Evolutionary conservation across 257 asterid species (phyloP).

Genomic region (Nicotiana paniculata): DNA sequence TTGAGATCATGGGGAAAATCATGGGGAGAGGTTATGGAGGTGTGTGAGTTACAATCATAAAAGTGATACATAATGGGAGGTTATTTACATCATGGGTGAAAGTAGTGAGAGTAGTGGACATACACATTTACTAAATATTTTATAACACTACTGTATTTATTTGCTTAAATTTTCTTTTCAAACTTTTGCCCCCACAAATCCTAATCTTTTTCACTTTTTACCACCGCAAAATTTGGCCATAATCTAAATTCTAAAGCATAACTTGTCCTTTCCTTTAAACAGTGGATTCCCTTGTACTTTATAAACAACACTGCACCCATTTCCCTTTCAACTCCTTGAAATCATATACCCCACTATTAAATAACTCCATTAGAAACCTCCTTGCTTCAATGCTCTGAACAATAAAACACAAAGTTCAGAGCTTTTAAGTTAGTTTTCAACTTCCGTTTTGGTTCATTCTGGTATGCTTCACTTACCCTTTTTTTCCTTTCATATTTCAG

Average conservation of each 20-base stretch:
- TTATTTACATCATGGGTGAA: no score
- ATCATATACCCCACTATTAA: not conserved
- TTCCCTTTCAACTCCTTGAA: slow-evolving; percentile 3
- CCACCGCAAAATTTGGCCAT: slow-evolving; percentile 33
- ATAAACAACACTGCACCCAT: slow-evolving; percentile 17
- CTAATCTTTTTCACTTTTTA: slow-evolving; percentile 2
- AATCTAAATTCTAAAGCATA: slow-evolving; percentile 19
- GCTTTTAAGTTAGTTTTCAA: not conserved
- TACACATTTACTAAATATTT: no score
- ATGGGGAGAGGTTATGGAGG: no score
- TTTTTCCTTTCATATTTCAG: not conserved
- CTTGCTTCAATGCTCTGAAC: slow-evolving; percentile 1
- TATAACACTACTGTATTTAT: not conserved
- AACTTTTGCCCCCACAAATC: not conserved
- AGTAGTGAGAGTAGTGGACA: no score
- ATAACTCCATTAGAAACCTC: not conserved
- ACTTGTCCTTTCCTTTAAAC: slow-evolving; percentile 28
- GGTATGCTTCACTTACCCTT: slow-evolving; percentile 5
- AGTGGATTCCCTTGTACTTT: slow-evolving; percentile 38
- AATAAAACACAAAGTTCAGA: not conserved
- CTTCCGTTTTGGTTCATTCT: not conserved
- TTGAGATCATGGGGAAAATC: no score
- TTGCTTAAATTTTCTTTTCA: not conserved
- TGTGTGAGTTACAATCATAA: no score
- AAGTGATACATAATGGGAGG: no score